A percentile compares a stretch with the other conserved stretches of the same genome.
Conservation (phyloP, 2,329 filamentous ascomycete species). For the Metarhizium guizhouense region DNA sequence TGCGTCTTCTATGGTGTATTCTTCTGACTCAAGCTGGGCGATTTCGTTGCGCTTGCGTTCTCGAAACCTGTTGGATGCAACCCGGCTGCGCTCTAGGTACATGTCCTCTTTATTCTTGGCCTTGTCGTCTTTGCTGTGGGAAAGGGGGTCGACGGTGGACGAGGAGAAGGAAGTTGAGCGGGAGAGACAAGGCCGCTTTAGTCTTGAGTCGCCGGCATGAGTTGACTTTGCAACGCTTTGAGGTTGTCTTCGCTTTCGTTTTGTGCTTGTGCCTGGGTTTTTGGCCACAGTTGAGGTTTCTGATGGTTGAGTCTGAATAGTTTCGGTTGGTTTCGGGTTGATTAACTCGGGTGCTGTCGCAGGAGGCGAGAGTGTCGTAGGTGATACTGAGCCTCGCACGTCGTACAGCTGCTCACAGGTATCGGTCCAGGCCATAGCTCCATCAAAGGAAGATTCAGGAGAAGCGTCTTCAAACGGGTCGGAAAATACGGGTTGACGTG, state of each 20-base stretch:
- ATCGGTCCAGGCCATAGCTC: background rate
- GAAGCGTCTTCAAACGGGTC: background rate
- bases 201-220: background rate
- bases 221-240: background rate
- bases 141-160: background rate
- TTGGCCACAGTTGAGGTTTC: background rate
- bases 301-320: background rate
- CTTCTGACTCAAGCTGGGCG: slow-evolving; percentile 8
- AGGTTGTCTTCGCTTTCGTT: background rate
- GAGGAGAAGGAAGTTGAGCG: slow-evolving; percentile 1
- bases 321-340: background rate
- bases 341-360: background rate
- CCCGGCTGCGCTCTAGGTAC: slow-evolving; percentile 13
- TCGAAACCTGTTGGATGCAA: slow-evolving; percentile 17
- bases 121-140: background rate
- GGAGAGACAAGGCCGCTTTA: background rate
- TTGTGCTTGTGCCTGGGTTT: background rate
- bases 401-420: background rate
- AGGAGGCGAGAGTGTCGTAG: background rate
- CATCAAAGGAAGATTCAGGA: background rate
- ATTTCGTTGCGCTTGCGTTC: slow-evolving; percentile 13
- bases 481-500: background rate
- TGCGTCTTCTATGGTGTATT: slow-evolving; percentile 10
- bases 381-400: background rate
- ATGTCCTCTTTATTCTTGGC: background rate